Conservation (phyloP, 106 monocot species). For the Dendrobium nobile region DNA sequence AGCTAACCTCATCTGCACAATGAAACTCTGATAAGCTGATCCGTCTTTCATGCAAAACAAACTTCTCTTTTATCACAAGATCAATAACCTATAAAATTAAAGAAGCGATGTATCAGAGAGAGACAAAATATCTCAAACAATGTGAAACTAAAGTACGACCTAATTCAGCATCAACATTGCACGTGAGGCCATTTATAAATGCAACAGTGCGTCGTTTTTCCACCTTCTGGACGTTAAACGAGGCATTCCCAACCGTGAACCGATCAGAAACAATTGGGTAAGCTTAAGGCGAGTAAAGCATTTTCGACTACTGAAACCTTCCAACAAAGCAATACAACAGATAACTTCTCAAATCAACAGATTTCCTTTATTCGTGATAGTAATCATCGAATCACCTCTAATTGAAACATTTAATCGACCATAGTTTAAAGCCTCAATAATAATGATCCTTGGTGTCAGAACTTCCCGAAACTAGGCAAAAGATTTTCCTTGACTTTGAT, state of each 20-base stretch:
- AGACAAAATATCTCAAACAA: background rate
- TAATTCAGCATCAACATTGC: background rate
- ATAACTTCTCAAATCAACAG: background rate
- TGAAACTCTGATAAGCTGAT: conserved; percentile 98
- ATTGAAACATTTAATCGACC: background rate
- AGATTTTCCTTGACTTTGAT: background rate
- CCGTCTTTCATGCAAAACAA: conserved; percentile 68
- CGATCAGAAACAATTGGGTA: background rate
- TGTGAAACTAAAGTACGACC: background rate
- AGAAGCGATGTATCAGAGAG: background rate
- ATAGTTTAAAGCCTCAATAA: background rate
- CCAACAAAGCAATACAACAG: background rate
- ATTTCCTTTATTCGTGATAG: background rate
- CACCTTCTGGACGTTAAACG: background rate
- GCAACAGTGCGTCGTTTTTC: background rate
- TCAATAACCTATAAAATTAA: conserved; percentile 72
- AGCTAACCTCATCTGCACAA: conserved; percentile 84
- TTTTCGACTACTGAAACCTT: background rate
- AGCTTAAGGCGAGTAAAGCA: background rate
- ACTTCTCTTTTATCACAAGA: conserved; percentile 72
- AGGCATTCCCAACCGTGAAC: background rate
- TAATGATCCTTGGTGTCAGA: background rate
- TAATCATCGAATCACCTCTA: background rate
- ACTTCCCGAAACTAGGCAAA: background rate
- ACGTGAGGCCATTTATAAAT: background rate